Evolutionary conservation across 169 alveolate species (phyloP), one percentile per base, ranked within the genome.

Genomic region (Plasmodium chabaudi): DNA sequence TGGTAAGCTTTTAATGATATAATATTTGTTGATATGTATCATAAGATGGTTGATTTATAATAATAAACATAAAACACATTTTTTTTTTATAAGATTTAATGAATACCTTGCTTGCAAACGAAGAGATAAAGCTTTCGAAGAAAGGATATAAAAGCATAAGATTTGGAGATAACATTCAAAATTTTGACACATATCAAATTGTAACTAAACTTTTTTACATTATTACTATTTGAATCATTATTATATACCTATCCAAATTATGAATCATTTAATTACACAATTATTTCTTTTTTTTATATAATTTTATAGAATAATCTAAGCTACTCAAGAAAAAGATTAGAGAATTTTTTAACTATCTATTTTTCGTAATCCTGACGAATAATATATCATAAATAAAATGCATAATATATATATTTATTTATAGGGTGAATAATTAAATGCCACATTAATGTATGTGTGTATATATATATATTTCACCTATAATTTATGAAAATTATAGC

Each of bases 301-400:
- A 47, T 71, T 84, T 56, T 84, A 25, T 63, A 84, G 91, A 67
- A 68, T 51, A 84, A 84, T 68, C 44, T n/a, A 61, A 68, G 86
- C 53, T 84, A 84, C 39, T 84, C 91, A 39, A 71, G 91, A 56
- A 84, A 84, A 68, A 67, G 61, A 34, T 60, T 84, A 59, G 91
- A 84, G 46, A 68, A 57, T 84, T 69, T 84, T 44, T 69, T 84
- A 69, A 56, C 39, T 47, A 71, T 56, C 17, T 84, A 56, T 84
- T 68, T 84, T 55, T 68, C 23, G 39, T n/a, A 65, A 55, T 67
- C 12, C 46, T 27, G 15, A 3, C 5, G 23, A 73, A 73, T 34
- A 34, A 3, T 34, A 5, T 34, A 34, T 34, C 42, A 34, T 34
- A 3, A 34, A 34, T 34, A 34, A 42, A 9, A 13, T 51, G 12